Evolutionary conservation across 306 rosid genomes (phyloP), one percentile per base, ranked within the genome.

Genomic region (Myrica gale): DNA sequence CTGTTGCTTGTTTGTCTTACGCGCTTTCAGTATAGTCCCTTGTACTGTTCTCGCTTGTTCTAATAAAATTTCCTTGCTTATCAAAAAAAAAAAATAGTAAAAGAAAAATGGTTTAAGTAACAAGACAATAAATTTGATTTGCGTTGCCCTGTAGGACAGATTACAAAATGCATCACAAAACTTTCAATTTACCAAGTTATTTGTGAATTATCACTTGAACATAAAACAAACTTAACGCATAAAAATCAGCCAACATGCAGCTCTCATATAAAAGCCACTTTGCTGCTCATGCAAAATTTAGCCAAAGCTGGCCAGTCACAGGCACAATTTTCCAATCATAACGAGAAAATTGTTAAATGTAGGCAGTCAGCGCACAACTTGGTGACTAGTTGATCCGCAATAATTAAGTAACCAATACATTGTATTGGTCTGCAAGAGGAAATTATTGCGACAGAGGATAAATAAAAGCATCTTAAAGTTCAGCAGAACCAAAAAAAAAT

Each of bases 131-230:
- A 66, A 8, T 9, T 10, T 11, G 17, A 60, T 60, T 60, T 23
- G n/a, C 11, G 7, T 21, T 60, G 26, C 43, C 26, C 12, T 4
- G 12, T 60, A 5, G 43, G 43, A 26, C 13, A 60, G 43, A 20
- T 7, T 9, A 57, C 32, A 5, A 8, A 20, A 54, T 54, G 23
- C 5, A 57, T 1, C 20, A 16, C 32, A 37, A 4, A 37, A 37
- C 68, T 32, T 37, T 45, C 69, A 62, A 13, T 4, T 62, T 62
- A 62, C 69, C 69, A 62, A 62, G 21, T 62, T 62, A 39, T 62
- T 62, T 7, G 4, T 16, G n/a, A 37, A 39, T 39, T 17, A 15
- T 15, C 69, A 62, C 69, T 39, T 39, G 20, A 37, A 39, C 26
- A 62, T 62, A 41, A 7, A 37, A 62, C 46, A 62, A 39, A 39